A percentile compares a stretch with the other conserved stretches of the same genome.
phyloP scores from a whole-genome alignment of 73 alveolate genomes.

The Tetrahymena borealis region DNA sequence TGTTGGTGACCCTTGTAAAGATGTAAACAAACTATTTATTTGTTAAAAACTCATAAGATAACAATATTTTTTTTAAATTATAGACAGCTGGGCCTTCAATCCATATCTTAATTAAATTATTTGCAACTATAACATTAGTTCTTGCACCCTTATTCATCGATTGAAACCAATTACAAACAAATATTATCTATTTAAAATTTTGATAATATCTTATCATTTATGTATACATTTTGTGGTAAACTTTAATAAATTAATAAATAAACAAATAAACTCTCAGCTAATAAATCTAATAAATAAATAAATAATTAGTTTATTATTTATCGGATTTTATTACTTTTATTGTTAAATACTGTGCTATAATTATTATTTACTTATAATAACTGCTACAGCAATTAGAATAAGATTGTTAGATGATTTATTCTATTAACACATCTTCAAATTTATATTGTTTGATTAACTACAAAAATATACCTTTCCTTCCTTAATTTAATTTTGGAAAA shows the following conservation, averaged over 20 bases:
- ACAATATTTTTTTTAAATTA: background rate
- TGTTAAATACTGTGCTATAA: too few relatives aligned
- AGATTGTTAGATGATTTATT: too few relatives aligned
- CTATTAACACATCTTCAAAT: too few relatives aligned
- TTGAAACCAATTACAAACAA: background rate
- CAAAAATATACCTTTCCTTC: too few relatives aligned
- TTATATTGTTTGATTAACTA: too few relatives aligned
- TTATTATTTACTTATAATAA: too few relatives aligned
- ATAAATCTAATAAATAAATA: too few relatives aligned
- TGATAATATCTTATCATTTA: background rate
- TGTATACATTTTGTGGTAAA: background rate
- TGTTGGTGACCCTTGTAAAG: conserved; percentile 91
- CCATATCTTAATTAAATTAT: conserved; percentile 69
- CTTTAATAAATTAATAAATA: background rate
- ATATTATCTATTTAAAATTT: background rate
- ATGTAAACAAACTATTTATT: background rate
- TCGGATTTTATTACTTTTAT: too few relatives aligned
- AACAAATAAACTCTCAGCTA: too few relatives aligned
- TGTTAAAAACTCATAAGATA: background rate
- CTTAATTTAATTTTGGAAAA: too few relatives aligned
- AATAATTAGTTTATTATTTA: too few relatives aligned
- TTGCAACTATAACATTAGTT: conserved; percentile 82
- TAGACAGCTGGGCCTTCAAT: conserved; percentile 87
- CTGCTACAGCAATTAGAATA: too few relatives aligned
- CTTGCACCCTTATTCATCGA: conserved; percentile 74